phyloP scores from a whole-genome alignment of 805 yeast genomes.

The Torulaspora delbrueckii region DNA sequence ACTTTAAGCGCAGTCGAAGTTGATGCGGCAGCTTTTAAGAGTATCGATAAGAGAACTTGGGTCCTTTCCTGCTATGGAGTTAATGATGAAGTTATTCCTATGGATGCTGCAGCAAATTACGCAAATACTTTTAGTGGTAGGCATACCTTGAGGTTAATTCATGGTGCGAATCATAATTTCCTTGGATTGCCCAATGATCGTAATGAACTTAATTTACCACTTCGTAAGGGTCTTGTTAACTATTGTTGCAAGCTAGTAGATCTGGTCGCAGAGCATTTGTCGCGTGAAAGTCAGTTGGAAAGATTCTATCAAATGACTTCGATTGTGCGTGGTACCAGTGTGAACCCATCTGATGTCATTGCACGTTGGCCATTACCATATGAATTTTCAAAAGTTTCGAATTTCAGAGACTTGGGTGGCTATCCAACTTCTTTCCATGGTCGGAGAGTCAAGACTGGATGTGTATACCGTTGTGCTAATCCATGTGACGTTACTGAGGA shows the following conservation, averaged over 20 bases:
- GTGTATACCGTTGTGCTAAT: conserved; percentile 61
- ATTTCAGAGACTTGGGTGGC: conserved; percentile 81
- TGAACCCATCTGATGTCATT: conserved; percentile 15
- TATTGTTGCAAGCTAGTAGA: conserved; percentile 42
- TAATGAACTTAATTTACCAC: conserved; percentile 40
- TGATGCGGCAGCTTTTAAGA: conserved; percentile 40
- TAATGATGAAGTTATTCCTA: conserved; percentile 60
- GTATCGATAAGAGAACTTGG: conserved; percentile 43
- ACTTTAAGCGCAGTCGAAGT: conserved; percentile 45
- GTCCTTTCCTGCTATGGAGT: conserved; percentile 70
- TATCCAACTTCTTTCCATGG: conserved; percentile 42
- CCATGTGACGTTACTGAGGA: conserved; percentile 46
- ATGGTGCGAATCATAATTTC: conserved; percentile 77
- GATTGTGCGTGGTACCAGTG: conserved; percentile 9
- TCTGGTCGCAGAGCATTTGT: conserved; percentile 27
- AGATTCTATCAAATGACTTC: conserved; percentile 42
- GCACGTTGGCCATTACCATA: conserved; percentile 27
- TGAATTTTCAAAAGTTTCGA: conserved; percentile 40
- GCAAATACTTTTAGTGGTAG: conserved; percentile 54
- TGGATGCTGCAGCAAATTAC: conserved; percentile 54
- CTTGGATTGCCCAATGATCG: conserved; percentile 47
- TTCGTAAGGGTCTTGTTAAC: conserved; percentile 48
- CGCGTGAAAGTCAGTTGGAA: conserved; percentile 44
- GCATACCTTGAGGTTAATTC: conserved; percentile 53
- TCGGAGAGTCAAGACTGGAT: conserved; percentile 47